Base-by-base conservation (phyloP, 148 eudicot species). In the Selenicereus undatus region DNA sequence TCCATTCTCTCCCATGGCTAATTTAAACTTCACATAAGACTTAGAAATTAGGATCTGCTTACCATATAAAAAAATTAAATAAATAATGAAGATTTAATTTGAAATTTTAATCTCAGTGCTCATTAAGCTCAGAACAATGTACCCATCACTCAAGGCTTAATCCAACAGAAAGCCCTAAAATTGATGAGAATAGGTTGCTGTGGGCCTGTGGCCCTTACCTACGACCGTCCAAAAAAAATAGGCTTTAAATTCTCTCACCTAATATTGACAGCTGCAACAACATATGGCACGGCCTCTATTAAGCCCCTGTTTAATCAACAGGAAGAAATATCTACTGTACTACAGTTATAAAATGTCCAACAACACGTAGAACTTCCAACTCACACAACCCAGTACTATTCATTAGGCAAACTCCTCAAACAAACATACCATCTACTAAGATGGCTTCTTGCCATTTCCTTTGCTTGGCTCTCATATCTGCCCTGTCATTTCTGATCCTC, bases 401-500 rank as follows among this genome's bases (percentile, higher is more conserved):
- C 52, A 48, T 8, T 48, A 12, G 13, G 52, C 52, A 11, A 48
- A 48, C 13, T 48, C 52, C 52, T 48, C 52, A 48, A 48, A 9
- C 14, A 48, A 1, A 48, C 52, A 48, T 1, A 48, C 52, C 52
- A 10, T 48, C 52, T 32, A 3, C 48, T 42, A 26, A 32, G 9
- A 80, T 80, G 82, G 77, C 82, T 73, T 27, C 71, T 60, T 73
- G 36, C 60, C 77, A 74, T 26, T 73, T 56, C 56, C 70, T 80
- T 16, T 80, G 71, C 56, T 36, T 80, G 24, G 82, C 77, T 54
- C 8, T 80, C 77, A 24, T 73, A 35, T 42, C 60, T 16, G 71
- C 72, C 9, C 11, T 73, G n/a, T 73, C 82, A 4, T 42, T 80
- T 22, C 42, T 58, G 13, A 43, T 12, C 30, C 1, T 80, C 20